Evolutionary conservation across 345 rosid genomes (phyloP), one percentile per base, ranked within the genome.

Genomic region (Aegle marmelos): DNA sequence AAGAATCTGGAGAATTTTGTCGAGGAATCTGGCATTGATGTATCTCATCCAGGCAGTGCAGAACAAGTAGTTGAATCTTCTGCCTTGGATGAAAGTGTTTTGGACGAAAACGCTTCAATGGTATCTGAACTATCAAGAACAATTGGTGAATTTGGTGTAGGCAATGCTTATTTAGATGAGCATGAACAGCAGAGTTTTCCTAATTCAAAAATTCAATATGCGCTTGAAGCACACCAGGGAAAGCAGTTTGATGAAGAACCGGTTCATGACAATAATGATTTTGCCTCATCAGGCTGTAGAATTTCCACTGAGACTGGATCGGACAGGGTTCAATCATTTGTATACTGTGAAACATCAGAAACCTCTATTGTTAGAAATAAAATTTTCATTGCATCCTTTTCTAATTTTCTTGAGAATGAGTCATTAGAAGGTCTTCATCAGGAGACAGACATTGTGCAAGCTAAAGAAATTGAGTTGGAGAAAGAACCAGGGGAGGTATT

Each of bases 241-340:
- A 41, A 79, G 58, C 77, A 62, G 74, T 78, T 79, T 83, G 76
- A 79, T 3, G 84, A 81, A 76, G 88, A 86, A 70, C 82, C 77
- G 80, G 73, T 68, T 81, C 83, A 70, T 79, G 82, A 79, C 41
- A 87, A 83, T 76, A 81, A 36, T 36, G 85, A 27, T 58, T 68
- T 54, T 78, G 82, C 79, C 45, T 64, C 79, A 66, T 60, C 84
- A 68, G 64, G 76, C 56, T 45, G 50, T 81, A 78, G 62, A 45
- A n/a, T 50, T 72, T 68, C 80, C 45, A 76, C 84, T 79, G 89
- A 87, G 68, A 82, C 22, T 76, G 81, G 21, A 24, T 70, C 84
- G 17, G 64, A 58, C 69, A 78, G 77, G 64, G 76, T 77, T 79
- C 80, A 80, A 34, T 75, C 90, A 24, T 76, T 78, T 76, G 63